Conservation (phyloP, 1,284 basidiomycete genomes). For the Bjerkandera adusta region DNA sequence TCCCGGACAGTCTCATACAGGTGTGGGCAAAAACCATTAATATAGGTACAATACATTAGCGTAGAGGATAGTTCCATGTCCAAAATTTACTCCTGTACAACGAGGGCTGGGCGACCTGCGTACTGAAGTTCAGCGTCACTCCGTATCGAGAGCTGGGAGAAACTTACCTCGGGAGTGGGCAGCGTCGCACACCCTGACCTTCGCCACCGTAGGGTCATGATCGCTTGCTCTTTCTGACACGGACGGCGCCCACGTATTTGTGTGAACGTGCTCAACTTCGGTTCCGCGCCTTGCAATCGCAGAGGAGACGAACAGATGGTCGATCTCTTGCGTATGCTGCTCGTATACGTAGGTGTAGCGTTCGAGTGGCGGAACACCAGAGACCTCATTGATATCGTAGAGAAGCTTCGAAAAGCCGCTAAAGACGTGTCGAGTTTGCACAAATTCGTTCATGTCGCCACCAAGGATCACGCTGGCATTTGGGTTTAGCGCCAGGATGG, state of each 20-base stretch:
- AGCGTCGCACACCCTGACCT: constrained; percentile 41
- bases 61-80: too few relatives aligned
- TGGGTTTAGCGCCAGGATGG: constrained; percentile 42
- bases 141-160: too few relatives aligned
- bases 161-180: too few relatives aligned
- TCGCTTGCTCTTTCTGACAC: constrained; percentile 46
- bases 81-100: too few relatives aligned
- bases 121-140: too few relatives aligned
- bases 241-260: constrained; percentile 53
- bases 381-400: constrained; percentile 52
- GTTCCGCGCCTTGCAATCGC: constrained; percentile 39
- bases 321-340: constrained; percentile 56
- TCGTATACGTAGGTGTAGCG: constrained; percentile 63
- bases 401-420: constrained; percentile 40
- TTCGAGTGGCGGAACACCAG: constrained; percentile 45
- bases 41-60: too few relatives aligned
- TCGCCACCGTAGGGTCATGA: constrained; percentile 60
- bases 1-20: neutral
- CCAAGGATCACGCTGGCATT: constrained; percentile 52
- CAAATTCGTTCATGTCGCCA: constrained; percentile 66
- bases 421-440: constrained; percentile 52
- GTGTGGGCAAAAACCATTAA: too few relatives aligned
- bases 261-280: constrained; percentile 51
- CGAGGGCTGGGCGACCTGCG: too few relatives aligned
- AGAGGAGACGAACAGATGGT: constrained; percentile 54